These are phyloP conservation scores for Rhodotorula sp. DNA, from an alignment of 1,284 basidiomycete genomes.

Conservation along the genomic window DNA sequence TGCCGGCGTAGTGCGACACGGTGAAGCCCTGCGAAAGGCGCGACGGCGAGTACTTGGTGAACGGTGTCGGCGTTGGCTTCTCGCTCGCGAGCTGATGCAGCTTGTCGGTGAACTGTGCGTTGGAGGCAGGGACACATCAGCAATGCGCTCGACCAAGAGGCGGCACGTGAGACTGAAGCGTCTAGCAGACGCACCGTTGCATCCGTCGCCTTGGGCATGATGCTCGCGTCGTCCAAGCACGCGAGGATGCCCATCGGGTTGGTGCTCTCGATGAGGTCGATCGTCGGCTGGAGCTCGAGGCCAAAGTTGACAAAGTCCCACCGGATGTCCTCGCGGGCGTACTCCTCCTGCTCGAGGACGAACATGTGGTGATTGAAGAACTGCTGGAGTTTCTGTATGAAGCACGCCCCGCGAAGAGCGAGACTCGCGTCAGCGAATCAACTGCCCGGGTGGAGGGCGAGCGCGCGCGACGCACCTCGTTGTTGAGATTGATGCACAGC, in stretches of 20 bases:
- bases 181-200: slow-evolving; percentile 58
- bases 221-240: slow-evolving; percentile 95
- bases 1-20: slow-evolving; percentile 94
- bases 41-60: slow-evolving; percentile 77
- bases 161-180: background rate
- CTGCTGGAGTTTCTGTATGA: slow-evolving; percentile 72
- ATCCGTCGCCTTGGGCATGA: slow-evolving; percentile 98
- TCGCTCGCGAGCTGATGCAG: slow-evolving; percentile 26
- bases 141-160: no score
- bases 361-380: slow-evolving; percentile 99
- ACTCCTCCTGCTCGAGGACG: slow-evolving; percentile 98
- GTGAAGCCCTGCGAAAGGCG: slow-evolving; percentile 91
- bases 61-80: slow-evolving; percentile 17
- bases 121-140: background rate
- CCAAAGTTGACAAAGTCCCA: slow-evolving; percentile 99
- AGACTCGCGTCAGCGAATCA: background rate
- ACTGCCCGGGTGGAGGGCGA: background rate
- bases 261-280: slow-evolving; percentile 91
- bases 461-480: slow-evolving; percentile 60
- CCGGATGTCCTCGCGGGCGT: slow-evolving; percentile 91
- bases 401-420: background rate
- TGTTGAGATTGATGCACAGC: slow-evolving; percentile 98
- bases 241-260: slow-evolving; percentile 83
- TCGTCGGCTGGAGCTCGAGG: slow-evolving; percentile 94
- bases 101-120: slow-evolving; percentile 38